These are phyloP conservation scores for Poa annua DNA, from an alignment of 176 grass and related monocot genomes.

Conservation along the genomic window DNA sequence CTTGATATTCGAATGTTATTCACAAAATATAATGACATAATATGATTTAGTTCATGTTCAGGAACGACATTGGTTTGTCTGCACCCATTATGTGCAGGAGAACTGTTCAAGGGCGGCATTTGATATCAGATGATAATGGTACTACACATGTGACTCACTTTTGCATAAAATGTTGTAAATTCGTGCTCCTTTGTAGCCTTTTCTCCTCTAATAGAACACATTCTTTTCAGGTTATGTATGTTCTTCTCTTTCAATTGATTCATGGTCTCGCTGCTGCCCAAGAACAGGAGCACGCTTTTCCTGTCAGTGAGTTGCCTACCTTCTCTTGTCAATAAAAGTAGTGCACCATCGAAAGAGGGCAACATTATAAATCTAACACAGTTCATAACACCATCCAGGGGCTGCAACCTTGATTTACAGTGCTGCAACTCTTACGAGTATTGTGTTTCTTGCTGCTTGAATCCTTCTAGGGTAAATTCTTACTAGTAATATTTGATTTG, in stretches of 20 bases:
- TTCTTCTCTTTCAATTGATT: constrained; percentile 69
- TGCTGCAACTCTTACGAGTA: constrained; percentile 96
- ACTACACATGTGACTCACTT: constrained; percentile 22
- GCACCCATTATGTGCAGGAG: constrained; percentile 60
- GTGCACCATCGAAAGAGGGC: not conserved
- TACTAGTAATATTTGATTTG: constrained; percentile 11
- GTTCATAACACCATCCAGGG: constrained; percentile 52
- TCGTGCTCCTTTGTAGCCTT: not conserved
- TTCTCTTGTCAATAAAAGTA: constrained; percentile 13
- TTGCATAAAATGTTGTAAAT: not conserved
- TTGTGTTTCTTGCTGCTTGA: constrained; percentile 95
- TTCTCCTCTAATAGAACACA: constrained; percentile 4
- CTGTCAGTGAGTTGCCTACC: constrained; percentile 85
- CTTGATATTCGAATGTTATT: not conserved
- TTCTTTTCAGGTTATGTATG: constrained; percentile 80
- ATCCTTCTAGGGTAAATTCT: constrained; percentile 74
- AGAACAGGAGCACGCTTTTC: constrained; percentile 62
- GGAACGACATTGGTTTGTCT: constrained; percentile 73
- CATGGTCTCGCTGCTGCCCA: constrained; percentile 78
- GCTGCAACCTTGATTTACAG: constrained; percentile 69
- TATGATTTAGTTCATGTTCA: constrained; percentile 39
- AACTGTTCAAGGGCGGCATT: constrained; percentile 84
- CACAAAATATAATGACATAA: not conserved
- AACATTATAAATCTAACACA: constrained; percentile 33
- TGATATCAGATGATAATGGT: constrained; percentile 94